Evolutionary conservation across 345 rosid genomes (phyloP), one percentile per base, ranked within the genome.

Genomic region (Eucalyptus pauciflora): DNA sequence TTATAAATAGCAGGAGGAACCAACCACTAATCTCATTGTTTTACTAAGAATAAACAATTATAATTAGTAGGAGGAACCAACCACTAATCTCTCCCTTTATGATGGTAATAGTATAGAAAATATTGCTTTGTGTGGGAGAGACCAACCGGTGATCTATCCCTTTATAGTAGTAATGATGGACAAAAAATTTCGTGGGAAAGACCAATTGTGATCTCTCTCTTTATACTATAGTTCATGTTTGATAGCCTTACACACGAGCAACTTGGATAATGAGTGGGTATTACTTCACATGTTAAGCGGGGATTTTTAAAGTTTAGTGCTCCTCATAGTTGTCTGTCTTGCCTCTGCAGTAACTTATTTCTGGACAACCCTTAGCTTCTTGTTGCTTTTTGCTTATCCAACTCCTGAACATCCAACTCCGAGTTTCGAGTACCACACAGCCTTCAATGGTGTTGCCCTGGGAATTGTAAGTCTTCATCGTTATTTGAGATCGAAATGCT

Each of bases 301-400:
- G 48, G 15, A 76, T 76, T 76, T 41, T 76, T 22, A 37, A 41
- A 20, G 85, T 76, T 18, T 76, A 11, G 22, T 41, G 29, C 27
- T 37, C 48, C 83, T 41, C 45, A 76, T 67, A 48, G 49, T 18
- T 81, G 24, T 64, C 10, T 52, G 41, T 87, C 33, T 91, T 76
- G 69, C 50, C 88, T 85, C 88, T 95, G 94, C 96, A 98, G 99
- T 97, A 90, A 95, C 93, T 71, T 92, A 95, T 86, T 98, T 98
- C 91, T 98, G 99, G 99, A 95, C 95, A 3, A 94, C 94, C 87
- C 91, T 98, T 54, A 96, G 99, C 94, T 94, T 98, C 92, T 89
- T 98, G 89, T 91, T 98, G 90, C 97, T 97, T 87, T 98, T 98
- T 93, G 99, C 99, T 88, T 98, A 98, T 91, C 99, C 99, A 16